phyloP scores from a whole-genome alignment of 1,139 yeast genomes.

The Wickerhamiella pararugosa region DNA sequence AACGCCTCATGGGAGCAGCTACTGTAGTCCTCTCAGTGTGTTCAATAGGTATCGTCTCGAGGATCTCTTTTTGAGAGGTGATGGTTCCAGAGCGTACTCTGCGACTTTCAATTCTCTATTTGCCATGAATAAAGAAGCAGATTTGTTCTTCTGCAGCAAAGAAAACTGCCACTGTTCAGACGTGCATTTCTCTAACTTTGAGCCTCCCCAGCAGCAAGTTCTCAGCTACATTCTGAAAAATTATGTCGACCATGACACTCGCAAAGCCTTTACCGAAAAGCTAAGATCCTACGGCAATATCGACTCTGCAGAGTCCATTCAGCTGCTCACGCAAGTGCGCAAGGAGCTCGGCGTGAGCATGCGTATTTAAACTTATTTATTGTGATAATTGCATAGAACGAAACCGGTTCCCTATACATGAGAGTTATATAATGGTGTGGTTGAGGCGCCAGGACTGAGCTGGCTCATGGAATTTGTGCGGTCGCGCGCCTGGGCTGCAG shows the following conservation, averaged over 20 bases:
- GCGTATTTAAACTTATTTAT: background rate
- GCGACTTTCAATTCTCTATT: constrained; percentile 19
- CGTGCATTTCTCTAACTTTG: constrained; percentile 21
- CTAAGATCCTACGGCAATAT: background rate
- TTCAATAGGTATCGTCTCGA: constrained; percentile 21
- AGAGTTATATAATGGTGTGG: background rate
- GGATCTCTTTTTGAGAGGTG: constrained; percentile 17
- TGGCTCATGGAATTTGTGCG: constrained; percentile 1
- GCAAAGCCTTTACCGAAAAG: background rate
- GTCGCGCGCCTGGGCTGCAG: constrained; percentile 9
- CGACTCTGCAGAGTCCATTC: constrained; percentile 3
- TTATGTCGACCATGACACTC: background rate
- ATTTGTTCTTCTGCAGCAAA: constrained; percentile 17
- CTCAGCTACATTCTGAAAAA: constrained; percentile 1
- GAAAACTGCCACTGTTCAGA: constrained; percentile 21
- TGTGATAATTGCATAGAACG: background rate
- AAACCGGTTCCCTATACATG: background rate
- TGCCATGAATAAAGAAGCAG: constrained; percentile 11
- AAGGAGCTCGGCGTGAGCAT: background rate
- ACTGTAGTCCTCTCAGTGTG: constrained; percentile 15
- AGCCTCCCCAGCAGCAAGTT: background rate
- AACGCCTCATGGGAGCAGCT: too few relatives aligned
- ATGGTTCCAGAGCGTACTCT: constrained; percentile 17
- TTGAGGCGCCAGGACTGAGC: background rate
- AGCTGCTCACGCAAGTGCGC: constrained; percentile 5